A percentile compares a stretch with the other conserved stretches of the same genome.
Evolutionary conservation across 352 stramenopile species (phyloP).

Genomic region (Pythium phragmiticola): DNA sequence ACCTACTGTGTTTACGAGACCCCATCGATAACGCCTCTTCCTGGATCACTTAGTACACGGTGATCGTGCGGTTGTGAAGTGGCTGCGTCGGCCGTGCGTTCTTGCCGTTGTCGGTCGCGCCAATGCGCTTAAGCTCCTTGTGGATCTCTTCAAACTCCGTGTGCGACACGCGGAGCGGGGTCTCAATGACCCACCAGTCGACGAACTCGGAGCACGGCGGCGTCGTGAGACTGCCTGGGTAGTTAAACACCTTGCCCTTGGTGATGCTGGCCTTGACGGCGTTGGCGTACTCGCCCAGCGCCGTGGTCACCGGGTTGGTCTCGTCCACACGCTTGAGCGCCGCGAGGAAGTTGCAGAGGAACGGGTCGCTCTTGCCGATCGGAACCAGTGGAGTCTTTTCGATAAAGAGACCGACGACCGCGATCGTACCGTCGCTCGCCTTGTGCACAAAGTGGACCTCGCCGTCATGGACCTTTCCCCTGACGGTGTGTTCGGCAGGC

Average conservation of each 20-base stretch:
- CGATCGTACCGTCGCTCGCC: conserved; percentile 23
- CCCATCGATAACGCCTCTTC: too few relatives aligned
- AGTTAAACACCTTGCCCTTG: conserved; percentile 17
- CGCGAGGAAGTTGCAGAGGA: conserved; percentile 33
- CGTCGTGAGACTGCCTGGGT: conserved; percentile 27
- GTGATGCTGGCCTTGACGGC: background rate
- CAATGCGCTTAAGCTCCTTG: too few relatives aligned
- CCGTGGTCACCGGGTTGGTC: background rate
- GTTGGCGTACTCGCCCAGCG: conserved; percentile 3
- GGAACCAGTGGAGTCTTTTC: background rate
- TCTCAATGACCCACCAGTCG: conserved; percentile 26
- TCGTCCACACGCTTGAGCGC: conserved; percentile 31
- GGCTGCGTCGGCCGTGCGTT: too few relatives aligned
- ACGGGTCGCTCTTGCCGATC: conserved; percentile 21
- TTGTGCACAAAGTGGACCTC: conserved; percentile 48
- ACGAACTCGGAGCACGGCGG: conserved; percentile 24
- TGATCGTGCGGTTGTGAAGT: too few relatives aligned
- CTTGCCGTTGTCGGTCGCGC: too few relatives aligned
- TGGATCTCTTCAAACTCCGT: too few relatives aligned
- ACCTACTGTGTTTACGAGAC: too few relatives aligned
- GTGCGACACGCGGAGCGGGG: conserved; percentile 16
- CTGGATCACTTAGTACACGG: too few relatives aligned
- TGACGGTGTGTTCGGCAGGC: conserved; percentile 39
- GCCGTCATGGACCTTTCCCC: conserved; percentile 27
- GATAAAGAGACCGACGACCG: conserved; percentile 33